Base-by-base conservation (phyloP, 176 grass and related monocot species). In the Melocanna baccifera region DNA sequence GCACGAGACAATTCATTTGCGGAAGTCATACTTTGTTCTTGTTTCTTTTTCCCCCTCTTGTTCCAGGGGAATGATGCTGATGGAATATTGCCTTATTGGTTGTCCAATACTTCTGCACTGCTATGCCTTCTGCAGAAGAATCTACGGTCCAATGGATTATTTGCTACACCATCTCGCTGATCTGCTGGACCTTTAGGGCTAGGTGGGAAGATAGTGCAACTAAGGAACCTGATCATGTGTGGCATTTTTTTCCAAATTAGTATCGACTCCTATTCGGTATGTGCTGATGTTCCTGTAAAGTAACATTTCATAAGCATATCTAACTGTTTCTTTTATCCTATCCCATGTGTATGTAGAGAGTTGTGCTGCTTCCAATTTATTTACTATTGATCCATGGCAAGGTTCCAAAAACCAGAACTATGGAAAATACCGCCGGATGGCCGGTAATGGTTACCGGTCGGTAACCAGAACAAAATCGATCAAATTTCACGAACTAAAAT, bases 111-210 rank as follows among this genome's bases (percentile, higher is more conserved):
- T 23, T 95, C 93, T 83, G 89, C 91, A 57, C 85, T 99, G 77
- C 68, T 96, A 66, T 99, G 96, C 83, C 91, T 99, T 89, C 75
- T 99, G 76, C 96, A 99, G 77, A 99, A 75, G 86, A 99, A 99
- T 75, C 86, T 99, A 47, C 93, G 93, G 20, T 91, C 93, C 74
- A 92, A 96, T 73, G 93, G 93, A 69, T 96, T 94, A 26, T 87
- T 99, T 66, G 41, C 77, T 71, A 99, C 93, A 67, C 93, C 96
- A 56, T 90, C 94, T 80, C 87, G 93, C 29, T 84, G 89, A 42
- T 79, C 89, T 88, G 79, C 64, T 76, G 93, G 86, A 76, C 40
- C 86, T 71, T 69, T 81, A 34, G 75, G 86, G 40, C 67, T 91
- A 25, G 67, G 86, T 50, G 84, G 83, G 39, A 99, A 88, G 84